Percentiles rank a stretch among this genome's conserved stretches.
These are phyloP conservation scores for Mycena crocata DNA, from an alignment of 768 basidiomycete species.

Conservation along the genomic window DNA sequence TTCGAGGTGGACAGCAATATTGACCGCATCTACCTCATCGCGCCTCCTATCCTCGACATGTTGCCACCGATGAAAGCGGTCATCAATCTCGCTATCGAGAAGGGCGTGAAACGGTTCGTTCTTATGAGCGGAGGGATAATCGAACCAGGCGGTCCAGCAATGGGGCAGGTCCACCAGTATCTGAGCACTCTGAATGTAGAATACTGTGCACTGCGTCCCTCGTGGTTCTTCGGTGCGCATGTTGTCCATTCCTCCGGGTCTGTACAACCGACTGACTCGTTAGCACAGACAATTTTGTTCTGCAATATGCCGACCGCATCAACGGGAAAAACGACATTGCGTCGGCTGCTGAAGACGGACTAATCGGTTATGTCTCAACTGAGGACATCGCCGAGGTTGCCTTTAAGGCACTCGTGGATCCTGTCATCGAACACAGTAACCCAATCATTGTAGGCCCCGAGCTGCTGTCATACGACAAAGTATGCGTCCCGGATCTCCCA, in stretches of 20 bases:
- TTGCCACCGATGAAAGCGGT: conserved; percentile 40
- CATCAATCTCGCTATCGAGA: conserved; percentile 45
- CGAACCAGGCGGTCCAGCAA: conserved; percentile 36
- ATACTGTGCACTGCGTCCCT: conserved; percentile 49
- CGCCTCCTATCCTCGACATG: conserved; percentile 35
- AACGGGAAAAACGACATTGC: conserved; percentile 39
- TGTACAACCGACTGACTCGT: background rate
- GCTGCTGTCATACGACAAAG: conserved; percentile 45
- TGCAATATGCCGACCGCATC: conserved; percentile 36
- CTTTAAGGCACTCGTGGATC: conserved; percentile 42
- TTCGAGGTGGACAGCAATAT: conserved; percentile 42
- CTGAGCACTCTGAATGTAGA: conserved; percentile 46
- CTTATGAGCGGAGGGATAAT: conserved; percentile 42
- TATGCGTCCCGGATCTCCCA: conserved; percentile 5
- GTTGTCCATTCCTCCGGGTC: background rate
- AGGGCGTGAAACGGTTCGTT: conserved; percentile 49
- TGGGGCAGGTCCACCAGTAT: conserved; percentile 50
- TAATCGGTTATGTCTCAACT: conserved; percentile 43
- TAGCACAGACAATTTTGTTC: conserved; percentile 45
- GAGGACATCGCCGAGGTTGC: conserved; percentile 49
- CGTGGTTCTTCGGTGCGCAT: conserved; percentile 50
- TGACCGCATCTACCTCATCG: conserved; percentile 47
- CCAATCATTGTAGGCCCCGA: conserved; percentile 48
- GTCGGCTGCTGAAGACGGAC: conserved; percentile 42
- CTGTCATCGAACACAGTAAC: conserved; percentile 40